These are phyloP conservation scores for Pseudonitzschia pungens DNA, from an alignment of 108 stramenopile species.

Conservation along the genomic window DNA sequence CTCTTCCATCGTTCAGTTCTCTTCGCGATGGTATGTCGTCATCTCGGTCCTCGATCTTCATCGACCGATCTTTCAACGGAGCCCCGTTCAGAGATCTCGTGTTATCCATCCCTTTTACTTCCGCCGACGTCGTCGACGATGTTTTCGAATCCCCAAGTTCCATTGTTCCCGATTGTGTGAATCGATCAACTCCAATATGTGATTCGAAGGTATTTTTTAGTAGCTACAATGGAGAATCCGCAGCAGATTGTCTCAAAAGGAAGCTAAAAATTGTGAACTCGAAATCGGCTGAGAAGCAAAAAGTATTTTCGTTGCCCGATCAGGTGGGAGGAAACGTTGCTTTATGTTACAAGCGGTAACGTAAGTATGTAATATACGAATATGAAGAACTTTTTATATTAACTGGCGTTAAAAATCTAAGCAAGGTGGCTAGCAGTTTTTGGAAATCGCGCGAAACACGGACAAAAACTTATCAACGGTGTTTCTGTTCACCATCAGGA, in stretches of 20 bases:
- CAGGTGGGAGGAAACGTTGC: not conserved
- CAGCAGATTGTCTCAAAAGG: not conserved
- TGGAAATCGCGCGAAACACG: not conserved
- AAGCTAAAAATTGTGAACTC: not conserved
- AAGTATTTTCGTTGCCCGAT: constrained; percentile 5
- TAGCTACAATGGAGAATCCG: not conserved
- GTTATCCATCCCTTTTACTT: not conserved
- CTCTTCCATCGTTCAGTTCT: constrained; percentile 24
- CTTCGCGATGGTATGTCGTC: constrained; percentile 18
- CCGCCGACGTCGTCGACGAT: not conserved
- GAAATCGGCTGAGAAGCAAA: not conserved
- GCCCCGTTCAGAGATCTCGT: not conserved
- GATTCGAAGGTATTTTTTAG: not conserved
- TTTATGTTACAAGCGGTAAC: not conserved
- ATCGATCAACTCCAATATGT: not conserved
- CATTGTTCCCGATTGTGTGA: constrained; percentile 4
- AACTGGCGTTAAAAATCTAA: not conserved
- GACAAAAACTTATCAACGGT: not conserved
- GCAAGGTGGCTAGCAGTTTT: not conserved
- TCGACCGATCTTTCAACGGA: not conserved
- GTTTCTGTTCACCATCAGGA: not conserved
- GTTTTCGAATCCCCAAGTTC: constrained; percentile 9
- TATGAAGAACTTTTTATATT: not conserved
- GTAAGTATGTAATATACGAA: not conserved
- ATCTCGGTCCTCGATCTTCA: constrained; percentile 15